Base-by-base conservation (phyloP, 2,329 filamentous ascomycete species). In the Curvularia verruculosa region DNA sequence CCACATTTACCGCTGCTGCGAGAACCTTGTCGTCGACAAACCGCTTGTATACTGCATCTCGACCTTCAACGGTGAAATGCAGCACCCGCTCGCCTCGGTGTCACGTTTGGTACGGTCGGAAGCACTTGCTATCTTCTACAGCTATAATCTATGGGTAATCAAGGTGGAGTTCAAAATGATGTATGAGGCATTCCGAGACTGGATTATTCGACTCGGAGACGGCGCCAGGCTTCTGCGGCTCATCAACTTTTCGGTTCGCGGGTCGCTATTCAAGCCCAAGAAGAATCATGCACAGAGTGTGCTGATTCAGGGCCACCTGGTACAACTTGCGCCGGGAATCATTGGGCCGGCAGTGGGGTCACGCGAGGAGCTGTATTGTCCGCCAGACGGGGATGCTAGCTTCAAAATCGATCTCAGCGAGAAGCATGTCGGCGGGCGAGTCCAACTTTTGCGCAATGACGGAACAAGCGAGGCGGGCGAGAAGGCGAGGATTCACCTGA, bases 31-130 rank as follows among this genome's bases (percentile, higher is more conserved):
- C 52, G 64, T 71, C 49, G 65, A 68, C 12, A 68, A 73, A 26
- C 74, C 75, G 12, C 73, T 77, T 41, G 73, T 75, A 55, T 77
- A 77, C 80, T 77, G 75, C 65, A 73, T 76, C 51, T 74, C 72
- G 41, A 75, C 73, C 43, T 75, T 75, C 39, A 65, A 69, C 31
- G 67, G 71, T 62, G 67, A 71, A 41, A 74, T 74, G 57, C 74
- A 76, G 52, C 75, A 77, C 56, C 69, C 74, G 6, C 71, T 77
- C 36, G 73, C 74, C 47, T 67, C 69, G 28, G 73, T 77, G 48
- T 73, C 67, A 24, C 69, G 67, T 5, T 71, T 71, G 18, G 66
- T 77, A 41, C 74, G 75, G 48, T 59, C 67, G 46, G 75, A 77
- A 63, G 68, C 72, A 18, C 73, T 76, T 36, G 71, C 74, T 52